Conservation (phyloP, 106 monocot species). For the Iris macrosiphon region DNA sequence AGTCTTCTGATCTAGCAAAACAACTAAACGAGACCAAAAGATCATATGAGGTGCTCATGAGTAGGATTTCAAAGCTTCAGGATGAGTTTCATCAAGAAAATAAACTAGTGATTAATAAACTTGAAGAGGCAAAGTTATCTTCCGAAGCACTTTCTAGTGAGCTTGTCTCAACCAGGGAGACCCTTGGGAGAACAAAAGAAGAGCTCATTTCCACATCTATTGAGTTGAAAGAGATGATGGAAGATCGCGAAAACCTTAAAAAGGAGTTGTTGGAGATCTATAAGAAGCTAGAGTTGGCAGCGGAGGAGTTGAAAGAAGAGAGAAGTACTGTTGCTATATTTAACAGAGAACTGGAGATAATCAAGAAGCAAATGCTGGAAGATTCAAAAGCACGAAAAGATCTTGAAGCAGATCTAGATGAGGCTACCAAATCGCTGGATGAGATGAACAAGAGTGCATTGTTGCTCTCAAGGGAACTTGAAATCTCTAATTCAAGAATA, state of each 20-base stretch:
- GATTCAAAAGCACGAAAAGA: conserved; percentile 48
- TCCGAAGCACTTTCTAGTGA: conserved; percentile 46
- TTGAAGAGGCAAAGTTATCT: conserved; percentile 54
- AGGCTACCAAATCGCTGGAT: conserved; percentile 71
- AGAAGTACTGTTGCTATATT: conserved; percentile 36
- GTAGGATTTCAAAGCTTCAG: conserved; percentile 2
- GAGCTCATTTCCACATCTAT: conserved; percentile 29
- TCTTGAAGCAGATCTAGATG: conserved; percentile 58
- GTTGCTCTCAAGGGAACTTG: conserved; percentile 69
- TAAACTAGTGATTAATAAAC: conserved; percentile 13
- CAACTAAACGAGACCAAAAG: conserved; percentile 12
- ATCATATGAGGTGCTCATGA: conserved; percentile 11
- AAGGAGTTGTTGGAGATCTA: conserved; percentile 59
- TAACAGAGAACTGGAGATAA: conserved; percentile 53
- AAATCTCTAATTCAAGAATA: conserved; percentile 31
- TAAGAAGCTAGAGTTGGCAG: conserved; percentile 34
- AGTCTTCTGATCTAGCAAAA: conserved; percentile 21
- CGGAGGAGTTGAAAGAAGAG: conserved; percentile 56
- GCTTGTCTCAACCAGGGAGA: conserved; percentile 41
- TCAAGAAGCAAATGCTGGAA: conserved; percentile 34
- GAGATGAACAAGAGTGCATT: conserved; percentile 59
- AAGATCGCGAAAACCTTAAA: conserved; percentile 52
- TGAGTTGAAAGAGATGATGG: conserved; percentile 37
- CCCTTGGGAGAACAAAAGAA: conserved; percentile 33
- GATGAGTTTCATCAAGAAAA: conserved; percentile 12